Evolutionary conservation across 2,329 filamentous ascomycete genomes (phyloP), one percentile per base, ranked within the genome.

Genomic region (Aspergillus phoenicis): DNA sequence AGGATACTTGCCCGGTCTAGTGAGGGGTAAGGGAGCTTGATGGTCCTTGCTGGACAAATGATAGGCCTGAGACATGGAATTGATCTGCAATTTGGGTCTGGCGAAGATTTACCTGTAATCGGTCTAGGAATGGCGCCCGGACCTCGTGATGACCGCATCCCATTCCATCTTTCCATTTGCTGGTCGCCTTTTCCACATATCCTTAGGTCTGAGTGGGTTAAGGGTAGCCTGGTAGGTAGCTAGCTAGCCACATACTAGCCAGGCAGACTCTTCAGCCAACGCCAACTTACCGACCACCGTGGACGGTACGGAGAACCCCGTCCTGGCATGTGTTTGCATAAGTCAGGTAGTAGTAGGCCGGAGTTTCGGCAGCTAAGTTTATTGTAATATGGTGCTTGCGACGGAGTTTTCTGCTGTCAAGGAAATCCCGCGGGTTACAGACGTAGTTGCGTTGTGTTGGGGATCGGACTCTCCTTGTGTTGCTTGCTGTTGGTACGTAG

Each of bases 91-190:
- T 45, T 36, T 45, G 24, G 24, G 39, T 45, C 52, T 10, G 13
- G 38, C 52, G 26, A 55, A 43, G 52, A 43, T 38, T 45, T 41
- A 55, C 52, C 38, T 49, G 45, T 49, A 49, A 49, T 26, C 52
- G 52, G 48, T 30, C 39, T 60, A 41, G 47, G 11, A 54, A 56
- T 47, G 52, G 52, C 39, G 36, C 15, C 36, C 28, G 33, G 43
- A 30, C 53, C 60, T 60, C 58, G 53, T 57, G 53, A 52, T 51
- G 33, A 48, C 51, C 15, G 38, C 24, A 43, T 41, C 59, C 59
- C 59, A 53, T 54, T 30, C 49, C 41, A 38, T 13, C 38, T 28
- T 7, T 17, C 52, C 8, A 43, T 30, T 55, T 24, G 52, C 33
- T 54, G 36, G 52, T 10, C 13, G 20, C 36, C 33, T 30, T 30